Evolutionary conservation across 257 asterid species (phyloP), one percentile per base, ranked within the genome.

Genomic region (Fraxinus americana): DNA sequence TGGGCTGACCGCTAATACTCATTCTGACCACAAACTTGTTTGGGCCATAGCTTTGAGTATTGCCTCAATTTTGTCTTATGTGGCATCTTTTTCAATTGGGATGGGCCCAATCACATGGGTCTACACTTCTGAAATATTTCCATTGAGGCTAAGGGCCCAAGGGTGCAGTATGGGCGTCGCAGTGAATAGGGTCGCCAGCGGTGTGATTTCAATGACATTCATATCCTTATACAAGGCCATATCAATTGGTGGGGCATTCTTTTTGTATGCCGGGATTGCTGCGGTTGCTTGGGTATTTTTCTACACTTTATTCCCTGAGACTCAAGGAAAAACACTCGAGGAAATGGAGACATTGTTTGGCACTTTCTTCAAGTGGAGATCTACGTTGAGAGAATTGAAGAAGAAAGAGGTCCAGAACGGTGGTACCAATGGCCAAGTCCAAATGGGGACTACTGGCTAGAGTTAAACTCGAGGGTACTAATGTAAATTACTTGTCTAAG

Each of bases 61-160:
- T 0, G 1, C 65, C 0, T n/a, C 85, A 48, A 86, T 90, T 14
- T 29, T 91, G 1, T 76, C 87, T 0, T 90, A 74, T 75, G 97
- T 90, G 74, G 90, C 93, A 1, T 87, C 88, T 45, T 91, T 91
- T 79, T 91, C 97, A 0, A 87, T 89, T 2, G 97, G 97, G 4
- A 75, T 91, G 91, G 95, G 97, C 19, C 97, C 97, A 35, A 90
- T 92, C 7, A 88, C 94, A 21, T 90, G 95, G 97, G 97, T 92
- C 4, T 92, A 90, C 68, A 86, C 91, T 41, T 90, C 97, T 0
- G 95, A 91, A 81, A 90, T 90, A 2, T 91, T 91, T 10, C 97
- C 97, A 2, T 7, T 92, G 69, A 76, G 32, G 78, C 73, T 92
- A 9, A 67, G 97, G 71, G 95, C 97, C 19, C 94, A 91, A 72